Percentiles rank a stretch among this genome's conserved stretches.
phyloP scores from a whole-genome alignment of 805 yeast genomes.

The Metschnikowia amazonensis region DNA sequence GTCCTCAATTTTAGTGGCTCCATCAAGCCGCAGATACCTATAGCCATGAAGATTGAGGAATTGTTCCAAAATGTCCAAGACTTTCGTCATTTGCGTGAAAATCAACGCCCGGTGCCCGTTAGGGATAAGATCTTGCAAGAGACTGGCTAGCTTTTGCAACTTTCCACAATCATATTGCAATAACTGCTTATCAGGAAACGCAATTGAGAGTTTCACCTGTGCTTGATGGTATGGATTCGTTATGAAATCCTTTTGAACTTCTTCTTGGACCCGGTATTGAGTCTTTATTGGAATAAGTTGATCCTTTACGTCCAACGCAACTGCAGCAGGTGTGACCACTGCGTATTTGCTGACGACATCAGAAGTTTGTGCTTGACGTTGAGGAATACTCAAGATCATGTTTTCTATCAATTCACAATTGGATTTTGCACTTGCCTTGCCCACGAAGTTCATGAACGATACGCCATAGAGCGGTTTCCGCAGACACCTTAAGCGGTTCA shows the following conservation, averaged over 20 bases:
- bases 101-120: slow-evolving; percentile 92
- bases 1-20: slow-evolving; percentile 96
- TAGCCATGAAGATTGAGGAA: slow-evolving; percentile 93
- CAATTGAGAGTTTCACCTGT: slow-evolving; percentile 84
- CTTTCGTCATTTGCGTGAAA: slow-evolving; percentile 98
- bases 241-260: slow-evolving; percentile 41
- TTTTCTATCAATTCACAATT: background rate
- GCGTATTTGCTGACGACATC: slow-evolving; percentile 69
- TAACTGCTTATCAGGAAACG: slow-evolving; percentile 92
- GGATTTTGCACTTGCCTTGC: background rate
- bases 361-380: slow-evolving; percentile 34
- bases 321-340: slow-evolving; percentile 84
- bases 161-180: slow-evolving; percentile 97
- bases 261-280: slow-evolving; percentile 28
- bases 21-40: slow-evolving; percentile 91
- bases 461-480: slow-evolving; percentile 66
- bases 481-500: slow-evolving; percentile 63
- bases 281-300: slow-evolving; percentile 41
- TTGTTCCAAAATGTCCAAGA: slow-evolving; percentile 86
- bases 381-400: slow-evolving; percentile 25
- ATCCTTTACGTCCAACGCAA: slow-evolving; percentile 66
- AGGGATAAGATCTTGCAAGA: slow-evolving; percentile 72
- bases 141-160: slow-evolving; percentile 73
- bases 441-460: slow-evolving; percentile 41
- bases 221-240: slow-evolving; percentile 64